A percentile compares a stretch with the other conserved stretches of the same genome.
Evolutionary conservation across 345 rosid species (phyloP).

Genomic region (Microcos paniculata): DNA sequence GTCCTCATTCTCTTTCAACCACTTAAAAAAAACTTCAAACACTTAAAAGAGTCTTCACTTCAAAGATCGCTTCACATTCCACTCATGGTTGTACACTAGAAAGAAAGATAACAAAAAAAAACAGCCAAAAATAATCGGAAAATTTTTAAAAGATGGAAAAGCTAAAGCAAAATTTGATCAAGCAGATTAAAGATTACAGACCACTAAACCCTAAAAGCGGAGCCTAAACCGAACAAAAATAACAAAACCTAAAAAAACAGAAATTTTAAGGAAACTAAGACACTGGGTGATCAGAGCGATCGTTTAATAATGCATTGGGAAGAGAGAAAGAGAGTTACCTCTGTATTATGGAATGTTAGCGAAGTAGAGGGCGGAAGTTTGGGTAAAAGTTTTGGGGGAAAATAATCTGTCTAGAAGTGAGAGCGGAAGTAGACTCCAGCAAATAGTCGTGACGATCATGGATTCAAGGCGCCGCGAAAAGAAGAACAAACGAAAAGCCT

Average conservation of each 20-base stretch:
- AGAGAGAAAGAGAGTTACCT: slow-evolving; percentile 1
- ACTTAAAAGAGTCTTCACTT: too few species aligned
- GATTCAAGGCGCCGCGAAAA: slow-evolving; percentile 2
- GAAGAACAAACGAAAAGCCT: background rate
- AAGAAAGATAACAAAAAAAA: background rate
- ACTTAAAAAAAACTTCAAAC: too few species aligned
- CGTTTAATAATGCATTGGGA: background rate
- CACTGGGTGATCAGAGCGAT: background rate
- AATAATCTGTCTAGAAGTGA: background rate
- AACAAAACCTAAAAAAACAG: background rate
- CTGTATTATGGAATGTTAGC: background rate
- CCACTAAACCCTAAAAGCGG: background rate
- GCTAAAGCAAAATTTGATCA: background rate
- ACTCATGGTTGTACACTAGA: background rate
- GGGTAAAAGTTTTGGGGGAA: background rate
- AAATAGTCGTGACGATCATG: slow-evolving; percentile 4
- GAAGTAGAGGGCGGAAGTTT: background rate
- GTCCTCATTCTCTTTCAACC: slow-evolving; percentile 3
- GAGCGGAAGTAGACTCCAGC: too few species aligned
- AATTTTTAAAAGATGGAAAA: background rate
- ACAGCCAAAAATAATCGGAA: background rate
- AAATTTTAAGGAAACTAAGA: background rate
- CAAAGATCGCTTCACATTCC: too few species aligned
- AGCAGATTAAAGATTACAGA: background rate
- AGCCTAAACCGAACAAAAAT: background rate